Evolutionary conservation across 371 early-diverging fungal species (phyloP).

Genomic region (Synchytrium microbalum): DNA sequence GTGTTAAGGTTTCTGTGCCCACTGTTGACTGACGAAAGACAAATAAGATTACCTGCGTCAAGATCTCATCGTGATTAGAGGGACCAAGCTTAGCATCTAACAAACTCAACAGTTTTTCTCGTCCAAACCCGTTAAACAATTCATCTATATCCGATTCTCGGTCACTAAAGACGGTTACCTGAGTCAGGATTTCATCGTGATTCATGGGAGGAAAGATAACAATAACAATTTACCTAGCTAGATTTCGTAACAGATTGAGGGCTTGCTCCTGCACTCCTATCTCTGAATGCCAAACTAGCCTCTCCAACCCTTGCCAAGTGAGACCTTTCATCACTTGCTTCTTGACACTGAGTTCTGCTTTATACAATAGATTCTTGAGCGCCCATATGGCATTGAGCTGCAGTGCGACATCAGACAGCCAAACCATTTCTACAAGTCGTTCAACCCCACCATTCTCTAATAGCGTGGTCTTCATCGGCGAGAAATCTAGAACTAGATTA

Average conservation of each 20-base stretch:
- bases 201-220: slow-evolving; percentile 17
- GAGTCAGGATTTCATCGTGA: not conserved
- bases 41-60: slow-evolving; percentile 31
- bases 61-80: slow-evolving; percentile 24
- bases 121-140: slow-evolving; percentile 65
- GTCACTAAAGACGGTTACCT: not conserved
- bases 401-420: slow-evolving; percentile 25
- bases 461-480: slow-evolving; percentile 77
- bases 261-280: slow-evolving; percentile 68
- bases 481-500: slow-evolving; percentile 80
- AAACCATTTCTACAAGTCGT: slow-evolving; percentile 57
- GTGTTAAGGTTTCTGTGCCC: not conserved
- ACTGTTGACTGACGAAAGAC: not conserved
- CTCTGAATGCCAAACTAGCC: slow-evolving; percentile 38
- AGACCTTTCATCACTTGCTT: slow-evolving; percentile 59
- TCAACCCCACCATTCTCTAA: slow-evolving; percentile 71
- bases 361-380: slow-evolving; percentile 70
- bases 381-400: slow-evolving; percentile 78
- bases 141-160: slow-evolving; percentile 47
- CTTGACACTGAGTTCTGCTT: slow-evolving; percentile 61
- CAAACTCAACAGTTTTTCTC: slow-evolving; percentile 48
- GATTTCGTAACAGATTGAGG: slow-evolving; percentile 67
- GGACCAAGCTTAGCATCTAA: slow-evolving; percentile 55
- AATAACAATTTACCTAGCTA: slow-evolving; percentile 58
- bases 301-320: slow-evolving; percentile 50